Evolutionary conservation across 805 yeast genomes (phyloP).

Genomic region (Metschnikowia borealis): DNA sequence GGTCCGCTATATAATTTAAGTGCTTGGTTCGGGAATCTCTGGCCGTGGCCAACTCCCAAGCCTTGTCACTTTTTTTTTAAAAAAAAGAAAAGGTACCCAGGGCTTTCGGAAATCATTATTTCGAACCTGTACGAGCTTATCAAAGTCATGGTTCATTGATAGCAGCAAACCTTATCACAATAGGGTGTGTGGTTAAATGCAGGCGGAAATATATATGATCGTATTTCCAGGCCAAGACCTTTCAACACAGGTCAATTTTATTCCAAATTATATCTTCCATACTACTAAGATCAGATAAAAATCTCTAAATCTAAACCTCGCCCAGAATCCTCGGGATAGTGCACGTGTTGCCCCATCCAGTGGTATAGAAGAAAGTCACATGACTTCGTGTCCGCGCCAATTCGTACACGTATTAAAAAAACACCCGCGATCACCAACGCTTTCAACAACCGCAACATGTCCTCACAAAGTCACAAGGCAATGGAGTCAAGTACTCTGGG

Average conservation of each 20-base stretch:
- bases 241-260: too few species aligned
- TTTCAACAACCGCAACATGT: slow-evolving; percentile 45
- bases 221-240: too few species aligned
- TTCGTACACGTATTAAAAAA: slow-evolving; percentile 18
- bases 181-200: too few species aligned
- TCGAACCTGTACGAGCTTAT: not conserved
- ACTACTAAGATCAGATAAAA: too few species aligned
- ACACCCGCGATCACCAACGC: slow-evolving; percentile 9
- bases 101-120: not conserved
- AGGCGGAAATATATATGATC: too few species aligned
- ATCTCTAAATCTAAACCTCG: not conserved
- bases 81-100: too few species aligned
- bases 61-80: not conserved
- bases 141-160: not conserved
- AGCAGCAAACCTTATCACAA: too few species aligned
- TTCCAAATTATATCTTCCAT: too few species aligned
- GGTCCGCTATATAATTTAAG: not conserved
- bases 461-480: slow-evolving; percentile 79
- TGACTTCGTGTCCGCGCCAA: slow-evolving; percentile 14
- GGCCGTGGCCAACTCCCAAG: not conserved
- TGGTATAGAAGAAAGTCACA: slow-evolving; percentile 6
- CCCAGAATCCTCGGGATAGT: too few species aligned
- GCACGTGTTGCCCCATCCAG: not conserved
- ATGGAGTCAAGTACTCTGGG: slow-evolving; percentile 62
- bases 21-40: not conserved